phyloP scores from a whole-genome alignment of 1,284 basidiomycete species.

The Cutaneotrichosporon sp. region DNA sequence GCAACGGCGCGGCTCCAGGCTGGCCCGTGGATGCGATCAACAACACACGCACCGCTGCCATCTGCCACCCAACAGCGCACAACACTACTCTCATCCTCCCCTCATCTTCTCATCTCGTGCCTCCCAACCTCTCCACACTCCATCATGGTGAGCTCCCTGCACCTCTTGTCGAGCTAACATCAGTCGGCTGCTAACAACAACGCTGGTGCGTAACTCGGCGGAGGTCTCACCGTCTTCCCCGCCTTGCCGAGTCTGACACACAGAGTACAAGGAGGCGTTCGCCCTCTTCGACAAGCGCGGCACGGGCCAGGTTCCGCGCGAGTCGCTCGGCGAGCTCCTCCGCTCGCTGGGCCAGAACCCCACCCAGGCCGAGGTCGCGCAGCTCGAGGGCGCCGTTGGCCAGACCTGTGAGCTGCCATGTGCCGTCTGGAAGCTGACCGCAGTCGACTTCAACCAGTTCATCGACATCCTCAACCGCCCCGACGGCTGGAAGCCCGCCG shows the following conservation, averaged over 20 bases:
- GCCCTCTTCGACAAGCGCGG: constrained; percentile 98
- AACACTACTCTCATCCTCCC: background rate
- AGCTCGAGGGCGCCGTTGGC: constrained; percentile 68
- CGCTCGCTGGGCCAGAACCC: constrained; percentile 97
- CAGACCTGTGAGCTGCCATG: constrained; percentile 34
- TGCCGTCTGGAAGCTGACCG: background rate
- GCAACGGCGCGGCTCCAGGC: background rate
- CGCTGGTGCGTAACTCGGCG: constrained; percentile 20
- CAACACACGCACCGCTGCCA: constrained; percentile 6
- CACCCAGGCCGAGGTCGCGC: constrained; percentile 91
- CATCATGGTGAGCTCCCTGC: constrained; percentile 4
- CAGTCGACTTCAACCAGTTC: constrained; percentile 89
- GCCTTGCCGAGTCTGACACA: background rate
- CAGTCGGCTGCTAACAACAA: constrained; percentile 28
- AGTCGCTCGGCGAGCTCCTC: constrained; percentile 90
- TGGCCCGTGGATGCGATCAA: constrained; percentile 4
- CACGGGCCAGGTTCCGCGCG: constrained; percentile 81
- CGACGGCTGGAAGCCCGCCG: constrained; percentile 94
- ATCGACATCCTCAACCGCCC: constrained; percentile 89
- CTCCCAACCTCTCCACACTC: background rate
- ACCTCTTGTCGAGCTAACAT: constrained; percentile 2
- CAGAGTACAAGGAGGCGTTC: constrained; percentile 95
- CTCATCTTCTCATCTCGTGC: background rate
- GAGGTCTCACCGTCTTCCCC: background rate
- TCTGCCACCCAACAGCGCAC: too few species aligned